Conservation (phyloP, 768 basidiomycete species). For the Hortiboletus campestris region DNA sequence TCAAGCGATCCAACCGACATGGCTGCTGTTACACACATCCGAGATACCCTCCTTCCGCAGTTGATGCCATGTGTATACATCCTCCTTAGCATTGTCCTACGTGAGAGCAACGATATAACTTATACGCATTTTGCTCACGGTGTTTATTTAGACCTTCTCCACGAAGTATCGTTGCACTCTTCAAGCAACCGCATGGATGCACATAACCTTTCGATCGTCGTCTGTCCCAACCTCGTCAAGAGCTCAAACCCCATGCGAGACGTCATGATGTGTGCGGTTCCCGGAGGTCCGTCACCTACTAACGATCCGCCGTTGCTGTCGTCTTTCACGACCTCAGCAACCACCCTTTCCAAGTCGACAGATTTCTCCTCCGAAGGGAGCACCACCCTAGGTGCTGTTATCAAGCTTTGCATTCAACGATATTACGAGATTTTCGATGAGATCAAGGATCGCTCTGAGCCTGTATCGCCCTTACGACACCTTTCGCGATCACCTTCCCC, state of each 20-base stretch:
- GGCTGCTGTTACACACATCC: conserved; percentile 60
- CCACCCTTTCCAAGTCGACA: conserved; percentile 23
- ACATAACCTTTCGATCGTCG: conserved; percentile 75
- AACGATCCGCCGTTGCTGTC: conserved; percentile 25
- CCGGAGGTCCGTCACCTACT: conserved; percentile 44
- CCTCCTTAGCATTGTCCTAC: conserved; percentile 65
- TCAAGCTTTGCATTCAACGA: conserved; percentile 75
- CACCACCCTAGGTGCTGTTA: conserved; percentile 67
- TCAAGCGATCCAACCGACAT: conserved; percentile 54
- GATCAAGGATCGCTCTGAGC: conserved; percentile 67
- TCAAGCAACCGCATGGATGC: conserved; percentile 78
- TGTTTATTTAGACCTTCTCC: conserved; percentile 59
- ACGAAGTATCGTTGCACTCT: conserved; percentile 72
- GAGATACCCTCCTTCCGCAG: conserved; percentile 63
- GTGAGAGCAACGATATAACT: conserved; percentile 37
- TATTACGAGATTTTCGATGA: conserved; percentile 90
- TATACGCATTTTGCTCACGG: conserved; percentile 6
- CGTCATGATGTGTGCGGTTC: conserved; percentile 69
- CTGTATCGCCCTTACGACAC: conserved; percentile 34
- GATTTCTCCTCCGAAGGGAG: conserved; percentile 40
- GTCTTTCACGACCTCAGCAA: conserved; percentile 11
- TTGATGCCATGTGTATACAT: conserved; percentile 73
- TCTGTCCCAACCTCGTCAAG: conserved; percentile 77
- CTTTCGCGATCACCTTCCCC: conserved; percentile 31
- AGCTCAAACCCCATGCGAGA: conserved; percentile 66